These are phyloP conservation scores for Phragmites australis DNA, from an alignment of 176 grass and related monocot genomes.

Conservation along the genomic window DNA sequence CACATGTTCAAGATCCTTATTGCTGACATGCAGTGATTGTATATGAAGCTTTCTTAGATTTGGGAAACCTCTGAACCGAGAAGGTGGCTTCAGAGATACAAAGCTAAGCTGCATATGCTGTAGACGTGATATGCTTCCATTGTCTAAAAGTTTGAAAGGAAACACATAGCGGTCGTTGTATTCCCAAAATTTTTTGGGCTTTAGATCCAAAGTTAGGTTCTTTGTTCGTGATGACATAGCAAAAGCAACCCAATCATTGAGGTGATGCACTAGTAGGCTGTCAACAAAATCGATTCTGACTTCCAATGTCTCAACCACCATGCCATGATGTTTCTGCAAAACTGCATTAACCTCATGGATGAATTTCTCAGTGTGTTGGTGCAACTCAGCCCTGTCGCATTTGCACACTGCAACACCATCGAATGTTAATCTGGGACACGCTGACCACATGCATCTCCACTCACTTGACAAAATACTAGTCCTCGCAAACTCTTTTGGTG, in stretches of 20 bases:
- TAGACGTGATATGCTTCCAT: background rate
- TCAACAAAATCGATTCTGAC: background rate
- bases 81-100: background rate
- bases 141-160: background rate
- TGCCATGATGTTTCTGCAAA: background rate
- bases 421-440: background rate
- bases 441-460: background rate
- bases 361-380: background rate
- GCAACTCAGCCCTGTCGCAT: background rate
- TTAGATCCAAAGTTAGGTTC: background rate
- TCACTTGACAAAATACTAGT: background rate
- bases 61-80: background rate
- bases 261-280: background rate
- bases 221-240: background rate
- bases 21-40: background rate
- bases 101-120: background rate
- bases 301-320: background rate
- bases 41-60: constrained; percentile 1
- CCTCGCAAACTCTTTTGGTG: background rate
- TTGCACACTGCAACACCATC: background rate
- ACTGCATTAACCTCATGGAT: background rate
- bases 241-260: background rate
- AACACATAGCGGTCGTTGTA: background rate
- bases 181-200: background rate
- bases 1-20: background rate